Evolutionary conservation across 768 basidiomycete genomes (phyloP), one percentile per base, ranked within the genome.

Genomic region (Zangia roseola): DNA sequence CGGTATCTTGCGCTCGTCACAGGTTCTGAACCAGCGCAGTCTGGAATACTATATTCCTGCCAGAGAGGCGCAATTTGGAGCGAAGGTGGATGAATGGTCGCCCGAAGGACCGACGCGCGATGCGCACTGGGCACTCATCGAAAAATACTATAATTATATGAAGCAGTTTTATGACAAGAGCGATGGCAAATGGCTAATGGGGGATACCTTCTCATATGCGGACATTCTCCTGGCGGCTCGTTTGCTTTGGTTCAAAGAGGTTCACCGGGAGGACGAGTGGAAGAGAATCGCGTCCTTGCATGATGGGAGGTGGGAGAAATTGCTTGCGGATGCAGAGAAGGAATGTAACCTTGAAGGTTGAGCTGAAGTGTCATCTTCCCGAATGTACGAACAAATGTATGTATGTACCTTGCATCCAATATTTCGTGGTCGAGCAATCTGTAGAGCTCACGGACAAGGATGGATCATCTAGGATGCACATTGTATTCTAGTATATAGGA

Each of bases 11-110:
- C 64, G 66, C n/a, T 20, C 53, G 1, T 53, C 58, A 13, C 40
- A 58, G 13, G 52, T 65, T 33, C 51, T 80, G 47, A 69, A 63
- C 24, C 61, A 67, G 6, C 53, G 48, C 31, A 76, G 74, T 47
- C 49, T 51, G 33, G 65, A 59, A 24, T 72, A 71, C 57, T 81
- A 75, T 53, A 55, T 70, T 17, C 40, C 47, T 17, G 73, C 69
- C 5, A 59, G 73, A 28, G 66, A 70, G 47, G 47, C 14, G 3
- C n/a, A 8, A 3, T 62, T 71, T 39, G 73, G 72, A 6, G 61
- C 52, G 36, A 58, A 60, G 13, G 50, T 81, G 43, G 74, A 77
- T 21, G 68, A 75, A 26, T 52, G 76, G 26, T 61, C 62, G 6
- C 71, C 73, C 0, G 63, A 59, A 37, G 70, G 71, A 5, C 68